phyloP scores from a whole-genome alignment of 176 grass and related monocot genomes.

The Musa troglodytarum region DNA sequence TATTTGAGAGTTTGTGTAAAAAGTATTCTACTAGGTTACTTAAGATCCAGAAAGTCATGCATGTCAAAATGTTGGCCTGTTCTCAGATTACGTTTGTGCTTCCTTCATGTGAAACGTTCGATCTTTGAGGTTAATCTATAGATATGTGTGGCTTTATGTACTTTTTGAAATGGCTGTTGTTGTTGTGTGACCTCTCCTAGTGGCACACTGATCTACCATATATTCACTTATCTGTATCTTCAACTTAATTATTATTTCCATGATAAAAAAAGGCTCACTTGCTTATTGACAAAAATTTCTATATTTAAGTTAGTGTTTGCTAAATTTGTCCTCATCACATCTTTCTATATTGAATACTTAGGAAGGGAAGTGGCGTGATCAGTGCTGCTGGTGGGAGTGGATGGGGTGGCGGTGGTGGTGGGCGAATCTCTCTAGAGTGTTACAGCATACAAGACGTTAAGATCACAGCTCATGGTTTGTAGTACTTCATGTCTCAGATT shows the following conservation, averaged over 20 bases:
- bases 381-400: conserved; percentile 89
- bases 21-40: no score
- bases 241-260: background rate
- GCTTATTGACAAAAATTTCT: background rate
- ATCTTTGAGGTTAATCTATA: no score
- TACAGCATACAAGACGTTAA: conserved; percentile 89
- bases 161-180: background rate
- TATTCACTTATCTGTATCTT: background rate
- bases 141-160: no score
- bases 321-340: no score
- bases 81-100: no score
- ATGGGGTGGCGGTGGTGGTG: conserved; percentile 90
- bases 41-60: no score
- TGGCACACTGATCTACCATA: no score
- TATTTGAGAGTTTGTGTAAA: no score
- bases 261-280: background rate
- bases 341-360: conserved; percentile 8
- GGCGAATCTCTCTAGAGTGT: conserved; percentile 78
- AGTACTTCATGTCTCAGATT: conserved; percentile 2
- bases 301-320: no score
- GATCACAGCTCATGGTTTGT: conserved; percentile 85
- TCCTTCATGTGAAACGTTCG: no score
- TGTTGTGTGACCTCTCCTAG: background rate
- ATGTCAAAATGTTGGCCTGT: no score
- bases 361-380: conserved; percentile 89